Percentiles rank a stretch among this genome's conserved stretches.
Evolutionary conservation across 768 basidiomycete genomes (phyloP).

Genomic region (Daedaleopsis nitida): DNA sequence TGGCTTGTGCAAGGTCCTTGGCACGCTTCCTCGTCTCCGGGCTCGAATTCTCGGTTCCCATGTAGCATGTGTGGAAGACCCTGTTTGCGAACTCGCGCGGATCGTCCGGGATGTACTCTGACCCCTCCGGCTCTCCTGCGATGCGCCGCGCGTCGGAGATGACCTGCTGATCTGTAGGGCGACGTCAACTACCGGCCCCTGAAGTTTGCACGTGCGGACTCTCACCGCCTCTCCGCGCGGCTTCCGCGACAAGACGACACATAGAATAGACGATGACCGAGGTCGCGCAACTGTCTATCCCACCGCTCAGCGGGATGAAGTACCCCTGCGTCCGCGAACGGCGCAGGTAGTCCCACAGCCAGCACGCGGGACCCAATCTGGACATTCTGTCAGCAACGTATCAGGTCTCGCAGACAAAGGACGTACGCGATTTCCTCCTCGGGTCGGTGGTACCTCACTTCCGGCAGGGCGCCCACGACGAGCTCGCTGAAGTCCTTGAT

Average conservation of each 20-base stretch:
- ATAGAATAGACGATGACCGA: slow-evolving; percentile 95
- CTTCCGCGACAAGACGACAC: slow-evolving; percentile 88
- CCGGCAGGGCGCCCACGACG: slow-evolving; percentile 30
- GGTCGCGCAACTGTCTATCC: slow-evolving; percentile 97
- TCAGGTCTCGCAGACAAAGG: too few species aligned
- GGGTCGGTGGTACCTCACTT: slow-evolving; percentile 77
- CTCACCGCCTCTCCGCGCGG: slow-evolving; percentile 72
- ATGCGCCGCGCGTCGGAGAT: slow-evolving; percentile 91
- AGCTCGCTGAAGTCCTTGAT: slow-evolving; percentile 28
- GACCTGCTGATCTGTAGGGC: slow-evolving; percentile 71
- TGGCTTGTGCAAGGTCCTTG: slow-evolving; percentile 82
- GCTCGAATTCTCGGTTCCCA: slow-evolving; percentile 98
- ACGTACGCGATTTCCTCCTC: slow-evolving; percentile 98
- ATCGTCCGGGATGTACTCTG: slow-evolving; percentile 83
- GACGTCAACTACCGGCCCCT: not conserved
- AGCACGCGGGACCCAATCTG: slow-evolving; percentile 96
- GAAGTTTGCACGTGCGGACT: slow-evolving; percentile 5
- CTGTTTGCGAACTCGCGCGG: slow-evolving; percentile 82
- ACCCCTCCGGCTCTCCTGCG: slow-evolving; percentile 78
- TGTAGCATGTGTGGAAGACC: slow-evolving; percentile 97
- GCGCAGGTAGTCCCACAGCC: slow-evolving; percentile 99
- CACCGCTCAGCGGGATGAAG: slow-evolving; percentile 93
- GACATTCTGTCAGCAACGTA: not conserved
- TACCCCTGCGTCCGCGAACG: slow-evolving; percentile 93
- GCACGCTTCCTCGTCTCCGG: slow-evolving; percentile 83